Evolutionary conservation across 2,329 filamentous ascomycete species (phyloP), one percentile per base, ranked within the genome.

Genomic region (Fusarium nematophilum): DNA sequence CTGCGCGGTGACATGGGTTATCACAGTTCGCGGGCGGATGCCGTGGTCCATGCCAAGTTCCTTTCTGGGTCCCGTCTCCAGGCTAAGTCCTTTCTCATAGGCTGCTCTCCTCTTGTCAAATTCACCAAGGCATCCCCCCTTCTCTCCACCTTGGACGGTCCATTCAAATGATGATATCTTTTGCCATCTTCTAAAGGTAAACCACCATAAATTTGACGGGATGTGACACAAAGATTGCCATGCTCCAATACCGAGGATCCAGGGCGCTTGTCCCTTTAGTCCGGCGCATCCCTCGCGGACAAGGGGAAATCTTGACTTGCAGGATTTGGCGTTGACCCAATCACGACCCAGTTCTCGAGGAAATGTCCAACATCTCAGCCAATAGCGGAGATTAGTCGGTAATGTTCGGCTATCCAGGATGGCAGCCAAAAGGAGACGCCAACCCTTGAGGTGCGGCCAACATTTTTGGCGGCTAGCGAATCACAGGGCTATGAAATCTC

Each of bases 381-480:
- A 68, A 65, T 68, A 10, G 18, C 51, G 66, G 66, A 55, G 64
- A 64, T 59, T 68, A 65, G 33, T 68, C 66, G 66, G 66, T 52
- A 65, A 64, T 36, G 54, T 62, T 68, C 66, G 66, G 66, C 43
- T 65, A 65, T 58, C 8, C 15, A 13, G 38, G 27, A 14, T 21
- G 4, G 7, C 38, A 48, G 44, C 33, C 43, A 49, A 61, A 30
- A 50, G 40, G 34, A 54, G 44, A 57, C 55, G 36, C 30, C 37
- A 37, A 48, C 31, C 30, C 57, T 59, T 57, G 39, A 33, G 38
- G 25, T 21, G 25, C 44, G 34, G 59, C 31, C 51, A 60, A 50
- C 44, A 50, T 53, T 42, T 42, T 36, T n/a, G 15, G 25, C 30
- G 23, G 14, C 23, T 36, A 47, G 43, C 64, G 53, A 68, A 68